Evolutionary conservation across 306 rosid genomes (phyloP), one percentile per base, ranked within the genome.

Genomic region (Vicia sativa): DNA sequence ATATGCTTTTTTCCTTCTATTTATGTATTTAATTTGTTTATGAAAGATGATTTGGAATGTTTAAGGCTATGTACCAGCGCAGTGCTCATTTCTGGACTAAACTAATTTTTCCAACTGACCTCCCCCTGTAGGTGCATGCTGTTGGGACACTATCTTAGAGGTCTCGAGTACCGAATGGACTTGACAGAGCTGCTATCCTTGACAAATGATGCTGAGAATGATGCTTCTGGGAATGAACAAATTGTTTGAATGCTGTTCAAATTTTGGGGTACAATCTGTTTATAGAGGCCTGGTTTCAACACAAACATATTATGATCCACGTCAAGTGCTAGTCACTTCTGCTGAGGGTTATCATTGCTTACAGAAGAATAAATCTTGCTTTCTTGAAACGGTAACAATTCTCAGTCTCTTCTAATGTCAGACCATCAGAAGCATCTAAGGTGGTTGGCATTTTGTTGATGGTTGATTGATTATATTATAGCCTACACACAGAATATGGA

Each of bases 131-230:
- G 98, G 98, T 90, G 97, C 82, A 88, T 90, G 98, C 70, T 93
- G 19, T 67, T 93, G 80, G 98, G 98, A 68, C 97, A 93, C 86
- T 74, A 86, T 80, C 84, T 90, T 19, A 85, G 89, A 78, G 98
- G 97, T 61, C 97, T 89, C 2, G 97, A 93, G 82, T 90, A 85
- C 67, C 87, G 96, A 71, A 70, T 88, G 86, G 89, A 90, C 81
- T 86, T 90, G 71, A 83, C 58, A 69, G 82, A 93, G 66, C 83
- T 93, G 64, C 81, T 93, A 26, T 72, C 89, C 71, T 77, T 86
- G 61, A 74, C 87, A 38, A 83, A 50, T 14, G 78, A 79, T 38
- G 53, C 73, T 70, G 87, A 82, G 70, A 75, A 65, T 67, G 85
- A 79, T 67, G 69, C 50, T 16, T 25, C 80, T 29, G 79, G 73